phyloP scores from a whole-genome alignment of 495 filamentous ascomycete genomes.

The Neurospora sublineolata region DNA sequence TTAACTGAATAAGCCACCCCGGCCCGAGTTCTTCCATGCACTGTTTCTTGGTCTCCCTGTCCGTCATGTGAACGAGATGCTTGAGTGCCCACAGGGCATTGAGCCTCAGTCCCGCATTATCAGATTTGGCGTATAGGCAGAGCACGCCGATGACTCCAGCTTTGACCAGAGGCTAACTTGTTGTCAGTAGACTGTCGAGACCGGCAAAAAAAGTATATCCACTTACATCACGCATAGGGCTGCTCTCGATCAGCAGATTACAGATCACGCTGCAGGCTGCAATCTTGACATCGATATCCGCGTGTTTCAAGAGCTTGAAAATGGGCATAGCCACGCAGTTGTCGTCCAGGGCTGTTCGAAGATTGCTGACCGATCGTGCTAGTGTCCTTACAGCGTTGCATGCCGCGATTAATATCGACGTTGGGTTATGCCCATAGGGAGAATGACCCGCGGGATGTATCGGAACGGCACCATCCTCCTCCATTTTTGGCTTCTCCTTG shows the following conservation, averaged over 20 bases:
- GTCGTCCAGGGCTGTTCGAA: slow-evolving; percentile 81
- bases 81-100: slow-evolving; percentile 90
- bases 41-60: slow-evolving; percentile 57
- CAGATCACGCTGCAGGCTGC: slow-evolving; percentile 71
- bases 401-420: slow-evolving; percentile 68
- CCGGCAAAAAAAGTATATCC: not conserved
- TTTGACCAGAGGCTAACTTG: slow-evolving; percentile 53
- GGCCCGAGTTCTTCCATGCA: slow-evolving; percentile 66
- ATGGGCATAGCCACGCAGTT: slow-evolving; percentile 68
- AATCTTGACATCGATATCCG: slow-evolving; percentile 69
- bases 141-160: slow-evolving; percentile 66
- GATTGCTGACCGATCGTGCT: slow-evolving; percentile 68
- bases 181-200: slow-evolving; percentile 16
- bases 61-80: slow-evolving; percentile 60
- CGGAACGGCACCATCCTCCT: slow-evolving; percentile 5
- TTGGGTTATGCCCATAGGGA: slow-evolving; percentile 35
- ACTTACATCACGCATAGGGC: slow-evolving; percentile 78
- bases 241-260: slow-evolving; percentile 77
- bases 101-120: slow-evolving; percentile 57
- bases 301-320: slow-evolving; percentile 63
- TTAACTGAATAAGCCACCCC: slow-evolving; percentile 68
- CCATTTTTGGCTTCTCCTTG: slow-evolving; percentile 14
- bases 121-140: slow-evolving; percentile 73
- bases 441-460: slow-evolving; percentile 1
- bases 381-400: slow-evolving; percentile 68